Conservation (phyloP, 495 filamentous ascomycete species). For the Annulohypoxylon stygium region DNA sequence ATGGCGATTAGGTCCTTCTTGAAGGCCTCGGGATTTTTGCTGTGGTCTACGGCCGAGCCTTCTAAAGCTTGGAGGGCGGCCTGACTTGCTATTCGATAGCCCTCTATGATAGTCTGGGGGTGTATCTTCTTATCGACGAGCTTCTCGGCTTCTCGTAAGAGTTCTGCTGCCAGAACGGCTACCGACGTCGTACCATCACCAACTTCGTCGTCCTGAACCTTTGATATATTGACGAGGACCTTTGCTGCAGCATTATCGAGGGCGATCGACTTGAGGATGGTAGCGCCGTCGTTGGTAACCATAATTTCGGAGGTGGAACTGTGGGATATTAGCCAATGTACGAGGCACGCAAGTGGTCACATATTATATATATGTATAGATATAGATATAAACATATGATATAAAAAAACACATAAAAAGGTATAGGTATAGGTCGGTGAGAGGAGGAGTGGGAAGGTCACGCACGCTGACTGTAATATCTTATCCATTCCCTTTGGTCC, state of each 20-base stretch:
- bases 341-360: not conserved
- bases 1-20: conserved; percentile 90
- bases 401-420: too few relatives aligned
- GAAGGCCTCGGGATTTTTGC: conserved; percentile 83
- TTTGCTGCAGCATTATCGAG: conserved; percentile 98
- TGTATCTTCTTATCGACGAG: conserved; percentile 98
- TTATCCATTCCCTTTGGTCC: conserved; percentile 99
- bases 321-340: conserved; percentile 35
- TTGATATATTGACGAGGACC: conserved; percentile 97
- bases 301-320: conserved; percentile 97
- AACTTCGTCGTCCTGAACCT: conserved; percentile 98
- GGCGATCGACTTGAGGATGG: conserved; percentile 98
- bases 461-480: conserved; percentile 95
- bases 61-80: conserved; percentile 88
- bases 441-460: conserved; percentile 35
- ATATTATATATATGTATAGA: not conserved
- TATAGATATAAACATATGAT: conserved; percentile 1
- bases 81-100: conserved; percentile 94
- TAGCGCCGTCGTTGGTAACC: conserved; percentile 98
- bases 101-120: conserved; percentile 99
- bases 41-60: conserved; percentile 88
- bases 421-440: not conserved
- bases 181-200: conserved; percentile 92
- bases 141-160: conserved; percentile 96
- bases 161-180: conserved; percentile 92